Base-by-base conservation (phyloP, 129 eudicot genomes). In the Flaveria linearis region DNA sequence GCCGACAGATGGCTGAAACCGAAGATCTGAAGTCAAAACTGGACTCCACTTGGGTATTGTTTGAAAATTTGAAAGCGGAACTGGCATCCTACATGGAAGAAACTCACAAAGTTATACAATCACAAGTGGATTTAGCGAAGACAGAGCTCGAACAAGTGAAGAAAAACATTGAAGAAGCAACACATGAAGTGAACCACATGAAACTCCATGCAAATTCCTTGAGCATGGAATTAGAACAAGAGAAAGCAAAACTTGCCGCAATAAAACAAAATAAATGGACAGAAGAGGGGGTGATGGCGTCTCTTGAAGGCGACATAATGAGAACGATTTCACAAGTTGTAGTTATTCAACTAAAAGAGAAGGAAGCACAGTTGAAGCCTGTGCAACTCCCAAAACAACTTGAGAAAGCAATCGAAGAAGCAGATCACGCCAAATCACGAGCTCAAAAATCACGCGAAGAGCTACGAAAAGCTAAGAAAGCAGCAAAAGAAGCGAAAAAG, bases 51-150 rank as follows among this genome's bases (percentile, higher is more conserved):
- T 78, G 89, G 1, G 84, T 66, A 3, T 72, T 85, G 79, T 85
- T 86, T n/a, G 78, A 49, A 42, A 80, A 83, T 9, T 64, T 92
- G 52, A 85, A 92, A 79, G 71, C 78, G 22, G 96, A 92, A 78
- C 69, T 92, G 50, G 96, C 84, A n/a, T 85, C 88, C 50, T 92
- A 92, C 75, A 88, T 88, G 96, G 96, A 80, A 47, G 81, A 91
- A 72, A 80, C 83, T 20, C 36, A 75, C 23, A 74, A 41, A n/a
- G 85, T 81, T 7, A 86, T 86, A 39, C 85, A 86, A 80, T 87
- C 71, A 46, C 84, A 90, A 2, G 63, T 82, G 15, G 82, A 76
- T 51, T 68, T 49, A 4, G 88, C 91, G 17, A 86, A 82, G 76
- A 85, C 41, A 76, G 84, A 88, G 42, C 96, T 92, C 11, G 83